A percentile compares a stretch with the other conserved stretches of the same genome.
These are phyloP conservation scores for Symmetrospora coprosmae DNA, from an alignment of 768 basidiomycete species.

Conservation along the genomic window DNA sequence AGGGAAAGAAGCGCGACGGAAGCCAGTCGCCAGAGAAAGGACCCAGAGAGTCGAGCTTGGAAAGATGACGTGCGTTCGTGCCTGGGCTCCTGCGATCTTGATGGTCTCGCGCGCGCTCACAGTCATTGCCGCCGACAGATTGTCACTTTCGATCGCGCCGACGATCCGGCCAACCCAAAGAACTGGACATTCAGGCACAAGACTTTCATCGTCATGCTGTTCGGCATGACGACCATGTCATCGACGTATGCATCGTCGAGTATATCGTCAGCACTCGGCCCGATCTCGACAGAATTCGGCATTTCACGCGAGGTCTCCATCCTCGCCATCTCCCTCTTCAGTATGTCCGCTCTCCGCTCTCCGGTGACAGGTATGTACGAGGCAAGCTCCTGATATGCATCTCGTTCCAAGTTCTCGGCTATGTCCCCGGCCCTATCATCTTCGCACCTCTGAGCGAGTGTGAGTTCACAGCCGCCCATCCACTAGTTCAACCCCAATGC, in stretches of 20 bases:
- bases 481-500: too few relatives aligned
- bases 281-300: constrained; percentile 32
- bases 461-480: too few relatives aligned
- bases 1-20: background rate
- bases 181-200: constrained; percentile 33
- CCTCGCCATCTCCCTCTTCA: constrained; percentile 29
- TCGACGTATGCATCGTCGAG: constrained; percentile 36
- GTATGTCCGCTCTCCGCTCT: background rate
- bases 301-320: constrained; percentile 34
- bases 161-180: constrained; percentile 34
- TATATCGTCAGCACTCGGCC: constrained; percentile 33
- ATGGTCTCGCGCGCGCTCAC: background rate
- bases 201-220: constrained; percentile 30
- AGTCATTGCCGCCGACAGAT: background rate
- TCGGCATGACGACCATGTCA: constrained; percentile 36
- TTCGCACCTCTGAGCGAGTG: constrained; percentile 35
- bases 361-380: background rate
- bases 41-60: constrained; percentile 16
- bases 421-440: constrained; percentile 31
- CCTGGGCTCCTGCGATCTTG: background rate
- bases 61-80: constrained; percentile 5
- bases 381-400: background rate
- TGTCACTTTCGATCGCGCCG: constrained; percentile 20
- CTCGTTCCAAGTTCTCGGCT: constrained; percentile 22
- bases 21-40: background rate